These are phyloP conservation scores for Verticillium longisporum DNA, from an alignment of 2,329 filamentous ascomycete genomes.

Conservation along the genomic window DNA sequence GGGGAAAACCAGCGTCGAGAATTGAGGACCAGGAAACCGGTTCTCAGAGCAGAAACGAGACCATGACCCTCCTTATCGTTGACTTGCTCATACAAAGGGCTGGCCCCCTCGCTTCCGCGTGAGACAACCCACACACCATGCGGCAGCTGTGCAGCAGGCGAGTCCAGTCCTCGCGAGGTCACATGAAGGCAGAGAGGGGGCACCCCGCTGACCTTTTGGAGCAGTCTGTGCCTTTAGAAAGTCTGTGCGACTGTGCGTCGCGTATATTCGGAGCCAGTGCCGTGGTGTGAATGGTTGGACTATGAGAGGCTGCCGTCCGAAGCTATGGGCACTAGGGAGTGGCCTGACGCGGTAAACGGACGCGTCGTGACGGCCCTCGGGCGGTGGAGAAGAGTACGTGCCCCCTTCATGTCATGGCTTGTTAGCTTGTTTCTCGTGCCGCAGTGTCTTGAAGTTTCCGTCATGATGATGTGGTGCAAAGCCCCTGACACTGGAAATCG, in stretches of 20 bases:
- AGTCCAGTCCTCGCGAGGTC: background rate
- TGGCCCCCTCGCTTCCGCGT: background rate
- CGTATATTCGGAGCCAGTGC: no score
- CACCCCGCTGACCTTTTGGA: background rate
- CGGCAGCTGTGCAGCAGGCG: background rate
- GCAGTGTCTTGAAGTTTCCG: background rate
- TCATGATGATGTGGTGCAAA: background rate
- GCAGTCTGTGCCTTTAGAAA: background rate
- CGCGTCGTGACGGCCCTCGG: slow-evolving; percentile 2
- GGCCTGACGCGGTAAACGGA: background rate
- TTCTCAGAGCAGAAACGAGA: background rate
- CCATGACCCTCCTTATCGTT: background rate
- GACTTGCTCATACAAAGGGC: background rate
- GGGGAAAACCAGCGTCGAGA: no score
- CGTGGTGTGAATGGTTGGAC: background rate
- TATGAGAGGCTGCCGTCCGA: background rate
- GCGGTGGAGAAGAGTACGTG: background rate
- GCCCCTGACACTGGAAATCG: background rate
- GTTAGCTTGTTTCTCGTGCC: background rate
- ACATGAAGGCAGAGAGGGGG: background rate
- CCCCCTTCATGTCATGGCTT: background rate
- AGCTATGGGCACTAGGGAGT: background rate
- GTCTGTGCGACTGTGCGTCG: no score
- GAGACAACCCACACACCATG: background rate
- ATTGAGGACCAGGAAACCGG: background rate